A percentile compares a stretch with the other conserved stretches of the same genome.
These are phyloP conservation scores for Cutaneotrichosporon daszewskae DNA, from an alignment of 1,284 basidiomycete genomes.

Conservation along the genomic window DNA sequence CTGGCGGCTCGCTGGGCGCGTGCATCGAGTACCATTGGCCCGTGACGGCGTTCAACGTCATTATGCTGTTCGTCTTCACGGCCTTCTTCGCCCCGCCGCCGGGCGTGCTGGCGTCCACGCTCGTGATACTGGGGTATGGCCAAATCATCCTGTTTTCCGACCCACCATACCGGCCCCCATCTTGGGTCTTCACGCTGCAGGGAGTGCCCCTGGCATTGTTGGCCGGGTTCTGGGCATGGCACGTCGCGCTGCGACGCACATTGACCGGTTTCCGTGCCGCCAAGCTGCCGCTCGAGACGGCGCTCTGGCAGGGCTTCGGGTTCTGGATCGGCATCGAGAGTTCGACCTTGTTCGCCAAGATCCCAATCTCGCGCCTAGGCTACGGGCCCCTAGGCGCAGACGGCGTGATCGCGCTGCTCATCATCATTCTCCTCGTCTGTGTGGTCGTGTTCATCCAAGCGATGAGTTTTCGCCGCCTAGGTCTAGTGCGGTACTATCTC, in stretches of 20 bases:
- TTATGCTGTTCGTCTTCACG: conserved; percentile 30
- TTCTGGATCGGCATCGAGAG: conserved; percentile 43
- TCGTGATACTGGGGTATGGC: conserved; percentile 32
- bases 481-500: conserved; percentile 36
- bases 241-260: conserved; percentile 27
- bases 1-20: conserved; percentile 1
- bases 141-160: conserved; percentile 36
- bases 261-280: conserved; percentile 25
- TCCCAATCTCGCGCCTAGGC: conserved; percentile 37
- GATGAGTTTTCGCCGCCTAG: conserved; percentile 27
- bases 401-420: conserved; percentile 26
- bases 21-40: conserved; percentile 39
- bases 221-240: conserved; percentile 36
- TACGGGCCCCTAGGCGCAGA: conserved; percentile 29
- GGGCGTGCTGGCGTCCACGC: conserved; percentile 20
- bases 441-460: conserved; percentile 33
- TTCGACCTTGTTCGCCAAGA: conserved; percentile 33
- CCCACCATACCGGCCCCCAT: conserved; percentile 24
- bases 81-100: conserved; percentile 29
- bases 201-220: conserved; percentile 27
- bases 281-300: conserved; percentile 29
- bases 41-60: conserved; percentile 33
- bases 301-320: conserved; percentile 40
- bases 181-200: conserved; percentile 30
- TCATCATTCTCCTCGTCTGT: conserved; percentile 25